Conservation (phyloP, 257 asterid species). For the Prunella vulgaris region DNA sequence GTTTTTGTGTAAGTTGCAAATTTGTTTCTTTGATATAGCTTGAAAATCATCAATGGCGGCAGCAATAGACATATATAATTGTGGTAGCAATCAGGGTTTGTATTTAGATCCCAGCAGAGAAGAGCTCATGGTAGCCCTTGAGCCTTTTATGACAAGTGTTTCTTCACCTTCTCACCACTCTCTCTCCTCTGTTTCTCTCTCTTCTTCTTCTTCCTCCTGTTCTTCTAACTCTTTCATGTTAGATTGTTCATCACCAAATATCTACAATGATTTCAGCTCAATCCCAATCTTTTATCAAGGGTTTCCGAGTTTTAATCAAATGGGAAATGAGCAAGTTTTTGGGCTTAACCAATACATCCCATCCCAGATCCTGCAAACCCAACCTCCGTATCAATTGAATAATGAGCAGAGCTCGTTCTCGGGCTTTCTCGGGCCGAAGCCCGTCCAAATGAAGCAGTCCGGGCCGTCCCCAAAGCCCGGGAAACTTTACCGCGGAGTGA, state of each 20-base stretch:
- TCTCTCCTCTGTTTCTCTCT: conserved; percentile 9
- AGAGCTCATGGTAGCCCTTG: conserved; percentile 82
- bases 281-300: conserved; percentile 31
- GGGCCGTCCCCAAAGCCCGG: conserved; percentile 42
- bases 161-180: conserved; percentile 25
- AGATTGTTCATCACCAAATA: conserved; percentile 15
- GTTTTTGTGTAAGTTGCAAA: conserved; percentile 27
- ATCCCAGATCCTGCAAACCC: conserved; percentile 57
- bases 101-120: conserved; percentile 55
- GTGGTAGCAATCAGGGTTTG: conserved; percentile 30
- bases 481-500: conserved; percentile 80
- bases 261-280: conserved; percentile 30
- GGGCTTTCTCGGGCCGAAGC: conserved; percentile 45
- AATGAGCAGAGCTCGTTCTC: conserved; percentile 23
- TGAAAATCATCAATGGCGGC: conserved; percentile 42
- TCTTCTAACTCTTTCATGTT: not conserved
- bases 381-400: conserved; percentile 3
- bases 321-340: conserved; percentile 35
- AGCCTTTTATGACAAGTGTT: conserved; percentile 71
- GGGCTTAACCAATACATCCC: conserved; percentile 48
- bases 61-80: conserved; percentile 43
- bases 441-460: conserved; percentile 56
- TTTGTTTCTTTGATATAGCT: not conserved
- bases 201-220: conserved; percentile 8
- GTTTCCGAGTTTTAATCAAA: conserved; percentile 28